These are phyloP conservation scores for Cercospora sp. DNA, from an alignment of 2,329 filamentous ascomycete genomes.

Conservation along the genomic window DNA sequence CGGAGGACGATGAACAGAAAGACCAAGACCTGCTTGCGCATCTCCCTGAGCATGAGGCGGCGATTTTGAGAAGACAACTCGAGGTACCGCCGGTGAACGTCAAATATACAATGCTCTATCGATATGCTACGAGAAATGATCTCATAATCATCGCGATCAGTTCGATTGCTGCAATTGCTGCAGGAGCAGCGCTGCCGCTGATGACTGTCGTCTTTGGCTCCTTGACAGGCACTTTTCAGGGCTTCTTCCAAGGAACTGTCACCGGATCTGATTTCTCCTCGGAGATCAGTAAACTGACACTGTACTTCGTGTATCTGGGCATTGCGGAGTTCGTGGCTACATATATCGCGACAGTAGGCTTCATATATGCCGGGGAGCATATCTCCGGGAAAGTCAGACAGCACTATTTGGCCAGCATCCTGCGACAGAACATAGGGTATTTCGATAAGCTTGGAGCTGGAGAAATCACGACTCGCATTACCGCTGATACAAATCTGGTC, in stretches of 20 bases:
- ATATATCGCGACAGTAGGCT: conserved; percentile 81
- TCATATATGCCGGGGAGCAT: conserved; percentile 66
- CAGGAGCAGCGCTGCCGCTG: conserved; percentile 40
- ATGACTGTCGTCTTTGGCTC: conserved; percentile 68
- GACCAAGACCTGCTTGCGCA: conserved; percentile 40
- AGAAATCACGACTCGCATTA: conserved; percentile 92
- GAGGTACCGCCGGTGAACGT: conserved; percentile 46
- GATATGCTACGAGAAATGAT: conserved; percentile 48
- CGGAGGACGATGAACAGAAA: conserved; percentile 29
- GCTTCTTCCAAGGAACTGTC: conserved; percentile 54
- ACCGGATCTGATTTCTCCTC: conserved; percentile 58
- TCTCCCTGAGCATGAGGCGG: conserved; percentile 42
- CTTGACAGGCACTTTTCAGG: conserved; percentile 69
- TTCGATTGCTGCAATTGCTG: conserved; percentile 39
- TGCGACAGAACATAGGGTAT: conserved; percentile 87
- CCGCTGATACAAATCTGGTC: conserved; percentile 87
- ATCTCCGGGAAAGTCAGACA: conserved; percentile 59
- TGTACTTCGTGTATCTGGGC: conserved; percentile 85
- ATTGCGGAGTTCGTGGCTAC: conserved; percentile 76
- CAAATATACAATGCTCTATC: conserved; percentile 45
- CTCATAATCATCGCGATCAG: conserved; percentile 44
- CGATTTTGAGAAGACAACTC: conserved; percentile 42
- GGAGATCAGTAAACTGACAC: conserved; percentile 62
- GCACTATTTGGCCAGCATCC: conserved; percentile 78
- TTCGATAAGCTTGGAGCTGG: conserved; percentile 92